Conservation (phyloP, 1,284 basidiomycete genomes). For the Ganoderma sinense region DNA sequence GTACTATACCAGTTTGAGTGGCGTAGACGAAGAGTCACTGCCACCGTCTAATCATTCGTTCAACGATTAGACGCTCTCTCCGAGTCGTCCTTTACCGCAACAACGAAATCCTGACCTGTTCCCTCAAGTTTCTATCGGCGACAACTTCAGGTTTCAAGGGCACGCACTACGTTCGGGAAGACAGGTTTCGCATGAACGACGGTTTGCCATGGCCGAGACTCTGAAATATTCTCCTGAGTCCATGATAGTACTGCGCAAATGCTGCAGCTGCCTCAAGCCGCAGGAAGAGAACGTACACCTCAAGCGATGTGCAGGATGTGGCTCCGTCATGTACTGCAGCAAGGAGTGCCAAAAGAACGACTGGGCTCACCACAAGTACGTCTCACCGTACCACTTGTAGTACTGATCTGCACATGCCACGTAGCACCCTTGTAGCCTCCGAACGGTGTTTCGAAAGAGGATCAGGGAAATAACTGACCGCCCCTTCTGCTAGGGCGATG, state of each 20-base stretch:
- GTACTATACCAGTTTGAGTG: neutral
- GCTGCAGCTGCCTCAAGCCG: neutral
- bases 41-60: neutral
- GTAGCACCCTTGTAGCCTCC: neutral
- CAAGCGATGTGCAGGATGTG: conserved; percentile 17
- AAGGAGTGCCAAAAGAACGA: conserved; percentile 17
- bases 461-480: neutral
- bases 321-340: conserved; percentile 18
- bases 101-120: neutral
- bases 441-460: neutral
- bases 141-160: neutral
- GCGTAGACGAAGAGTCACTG: neutral
- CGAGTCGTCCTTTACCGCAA: neutral
- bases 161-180: neutral
- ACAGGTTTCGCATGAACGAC: neutral
- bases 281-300: conserved; percentile 3
- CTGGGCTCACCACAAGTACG: conserved; percentile 20
- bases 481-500: neutral
- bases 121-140: neutral
- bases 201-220: neutral
- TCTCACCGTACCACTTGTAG: neutral
- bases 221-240: neutral
- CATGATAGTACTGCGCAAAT: neutral
- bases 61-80: neutral
- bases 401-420: neutral